phyloP scores from a whole-genome alignment of 148 eudicot genomes.

The Agrostemma githago region DNA sequence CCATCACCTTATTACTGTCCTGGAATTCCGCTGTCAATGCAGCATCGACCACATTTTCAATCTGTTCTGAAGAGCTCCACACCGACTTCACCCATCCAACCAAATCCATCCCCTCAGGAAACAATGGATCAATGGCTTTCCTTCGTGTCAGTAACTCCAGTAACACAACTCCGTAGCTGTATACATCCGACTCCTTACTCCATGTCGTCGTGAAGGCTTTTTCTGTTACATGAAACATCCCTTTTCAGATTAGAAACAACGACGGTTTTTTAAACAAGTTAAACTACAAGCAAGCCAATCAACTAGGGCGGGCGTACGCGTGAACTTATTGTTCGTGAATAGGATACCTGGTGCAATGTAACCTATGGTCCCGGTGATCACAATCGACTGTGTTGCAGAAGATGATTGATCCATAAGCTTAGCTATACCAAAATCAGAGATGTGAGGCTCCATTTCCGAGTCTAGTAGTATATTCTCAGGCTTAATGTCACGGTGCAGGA shows the following conservation, averaged over 20 bases:
- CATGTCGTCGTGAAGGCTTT: constrained; percentile 49
- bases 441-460: constrained; percentile 78
- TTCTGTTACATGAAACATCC: constrained; percentile 39
- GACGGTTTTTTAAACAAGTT: no score
- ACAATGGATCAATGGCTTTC: constrained; percentile 49
- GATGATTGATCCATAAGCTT: constrained; percentile 63
- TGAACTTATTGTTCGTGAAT: no score
- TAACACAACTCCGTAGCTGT: constrained; percentile 80
- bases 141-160: constrained; percentile 63
- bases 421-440: constrained; percentile 88
- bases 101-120: constrained; percentile 44
- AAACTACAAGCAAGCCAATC: no score
- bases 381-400: constrained; percentile 31
- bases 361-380: constrained; percentile 64
- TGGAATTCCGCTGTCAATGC: constrained; percentile 44
- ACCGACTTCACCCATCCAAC: constrained; percentile 50
- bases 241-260: background rate
- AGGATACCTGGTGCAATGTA: constrained; percentile 87
- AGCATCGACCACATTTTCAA: constrained; percentile 46
- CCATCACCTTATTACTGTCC: constrained; percentile 40
- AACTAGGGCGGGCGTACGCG: no score
- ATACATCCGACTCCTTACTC: constrained; percentile 72
- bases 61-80: constrained; percentile 43
- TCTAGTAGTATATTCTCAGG: constrained; percentile 80
- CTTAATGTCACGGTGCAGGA: constrained; percentile 76